phyloP scores from a whole-genome alignment of 139 green algal species.

The Coccomyxa sp. region DNA sequence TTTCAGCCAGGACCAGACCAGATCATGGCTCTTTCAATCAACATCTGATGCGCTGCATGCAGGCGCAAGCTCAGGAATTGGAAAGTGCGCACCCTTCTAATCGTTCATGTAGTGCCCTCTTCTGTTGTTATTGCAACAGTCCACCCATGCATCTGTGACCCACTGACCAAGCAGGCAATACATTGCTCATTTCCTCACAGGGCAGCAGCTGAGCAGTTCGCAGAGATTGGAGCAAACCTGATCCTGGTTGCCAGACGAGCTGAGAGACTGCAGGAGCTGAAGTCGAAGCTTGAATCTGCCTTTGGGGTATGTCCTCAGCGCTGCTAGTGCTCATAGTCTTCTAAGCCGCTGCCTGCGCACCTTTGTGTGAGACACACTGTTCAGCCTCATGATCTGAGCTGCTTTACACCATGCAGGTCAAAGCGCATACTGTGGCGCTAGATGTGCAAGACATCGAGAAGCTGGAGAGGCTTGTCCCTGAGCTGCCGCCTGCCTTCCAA shows the following conservation, averaged over 20 bases:
- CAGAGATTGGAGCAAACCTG: not conserved
- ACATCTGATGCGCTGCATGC: too few relatives aligned
- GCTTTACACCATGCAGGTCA: too few relatives aligned
- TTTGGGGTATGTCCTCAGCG: too few relatives aligned
- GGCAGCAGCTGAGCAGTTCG: not conserved
- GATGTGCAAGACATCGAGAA: slow-evolving; percentile 55
- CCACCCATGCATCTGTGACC: not conserved
- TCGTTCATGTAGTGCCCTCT: not conserved
- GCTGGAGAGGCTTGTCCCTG: slow-evolving; percentile 29
- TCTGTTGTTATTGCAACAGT: not conserved
- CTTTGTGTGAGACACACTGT: too few relatives aligned
- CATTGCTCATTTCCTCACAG: not conserved
- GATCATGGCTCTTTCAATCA: too few relatives aligned
- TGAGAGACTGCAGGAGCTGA: not conserved
- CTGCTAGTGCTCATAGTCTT: too few relatives aligned
- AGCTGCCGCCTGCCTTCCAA: slow-evolving; percentile 51
- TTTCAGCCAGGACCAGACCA: too few relatives aligned
- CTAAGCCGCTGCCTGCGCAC: too few relatives aligned
- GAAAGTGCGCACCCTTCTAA: not conserved
- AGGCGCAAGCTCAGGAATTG: not conserved
- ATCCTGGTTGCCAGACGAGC: not conserved
- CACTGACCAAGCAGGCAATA: not conserved
- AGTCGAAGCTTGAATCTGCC: not conserved
- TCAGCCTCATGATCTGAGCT: too few relatives aligned
- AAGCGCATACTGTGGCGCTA: slow-evolving; percentile 37